These are phyloP conservation scores for Neospermospora avenae DNA, from an alignment of 2,329 filamentous ascomycete species.

Conservation along the genomic window DNA sequence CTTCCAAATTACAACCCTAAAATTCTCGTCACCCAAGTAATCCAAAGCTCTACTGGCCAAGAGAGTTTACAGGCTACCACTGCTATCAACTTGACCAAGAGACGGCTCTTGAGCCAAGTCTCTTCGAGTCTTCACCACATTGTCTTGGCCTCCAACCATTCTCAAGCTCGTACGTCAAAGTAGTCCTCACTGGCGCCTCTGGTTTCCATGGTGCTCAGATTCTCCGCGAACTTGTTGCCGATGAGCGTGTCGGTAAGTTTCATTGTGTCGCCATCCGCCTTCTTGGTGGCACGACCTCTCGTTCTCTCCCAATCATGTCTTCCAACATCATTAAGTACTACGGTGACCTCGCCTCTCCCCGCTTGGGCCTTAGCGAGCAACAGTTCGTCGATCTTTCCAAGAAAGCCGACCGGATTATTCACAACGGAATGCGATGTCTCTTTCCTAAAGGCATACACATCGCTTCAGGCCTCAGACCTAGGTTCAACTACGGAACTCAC, in stretches of 20 bases:
- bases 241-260: slow-evolving; percentile 36
- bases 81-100: slow-evolving; percentile 2
- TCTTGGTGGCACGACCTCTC: not conserved
- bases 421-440: slow-evolving; percentile 45
- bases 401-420: slow-evolving; percentile 48
- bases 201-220: slow-evolving; percentile 42
- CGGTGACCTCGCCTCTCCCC: slow-evolving; percentile 38
- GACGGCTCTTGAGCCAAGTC: not conserved
- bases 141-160: not conserved
- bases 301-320: slow-evolving; percentile 5
- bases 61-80: not conserved
- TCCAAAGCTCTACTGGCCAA: not conserved
- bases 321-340: slow-evolving; percentile 32
- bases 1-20: slow-evolving; percentile 19
- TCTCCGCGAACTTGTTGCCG: slow-evolving; percentile 37
- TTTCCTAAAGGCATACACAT: slow-evolving; percentile 39
- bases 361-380: slow-evolving; percentile 39
- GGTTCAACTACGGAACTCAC: slow-evolving; percentile 37
- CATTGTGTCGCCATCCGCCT: slow-evolving; percentile 44
- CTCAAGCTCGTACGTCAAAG: slow-evolving; percentile 5
- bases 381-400: slow-evolving; percentile 33
- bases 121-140: not conserved
- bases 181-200: slow-evolving; percentile 40
- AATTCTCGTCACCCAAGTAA: slow-evolving; percentile 19
- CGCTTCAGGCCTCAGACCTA: slow-evolving; percentile 38